Evolutionary conservation across 768 basidiomycete genomes (phyloP).

Genomic region (Phanerodontia chrysosporium): DNA sequence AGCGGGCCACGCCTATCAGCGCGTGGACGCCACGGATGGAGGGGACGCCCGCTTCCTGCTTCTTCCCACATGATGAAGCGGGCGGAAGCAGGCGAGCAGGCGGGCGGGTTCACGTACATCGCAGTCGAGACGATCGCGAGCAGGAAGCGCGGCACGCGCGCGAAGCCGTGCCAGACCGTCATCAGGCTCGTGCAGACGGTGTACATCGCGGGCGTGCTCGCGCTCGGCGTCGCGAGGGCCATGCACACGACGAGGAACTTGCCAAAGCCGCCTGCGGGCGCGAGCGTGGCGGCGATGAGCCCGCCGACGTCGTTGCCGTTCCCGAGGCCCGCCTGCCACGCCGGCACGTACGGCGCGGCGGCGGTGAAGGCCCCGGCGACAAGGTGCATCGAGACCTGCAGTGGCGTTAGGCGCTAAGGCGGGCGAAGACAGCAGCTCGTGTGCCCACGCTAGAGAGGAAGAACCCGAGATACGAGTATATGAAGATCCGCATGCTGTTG

Average conservation of each 20-base stretch:
- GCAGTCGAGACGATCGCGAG: constrained; percentile 41
- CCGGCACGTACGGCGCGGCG: constrained; percentile 34
- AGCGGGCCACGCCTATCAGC: neutral
- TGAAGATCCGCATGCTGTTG: constrained; percentile 35
- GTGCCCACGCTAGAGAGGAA: constrained; percentile 35
- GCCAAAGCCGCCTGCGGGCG: constrained; percentile 36
- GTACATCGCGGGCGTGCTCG: constrained; percentile 58
- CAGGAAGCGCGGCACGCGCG: constrained; percentile 40
- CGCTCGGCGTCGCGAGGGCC: constrained; percentile 46
- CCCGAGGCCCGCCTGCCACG: constrained; percentile 37
- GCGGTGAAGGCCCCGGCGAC: constrained; percentile 45
- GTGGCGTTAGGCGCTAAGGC: neutral
- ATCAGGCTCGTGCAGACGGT: constrained; percentile 45
- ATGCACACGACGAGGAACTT: constrained; percentile 43
- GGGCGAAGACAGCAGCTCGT: neutral
- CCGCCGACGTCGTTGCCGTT: constrained; percentile 41
- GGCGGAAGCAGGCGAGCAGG: too few relatives aligned
- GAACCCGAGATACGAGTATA: constrained; percentile 45
- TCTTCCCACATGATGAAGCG: neutral
- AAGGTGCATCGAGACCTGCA: constrained; percentile 36
- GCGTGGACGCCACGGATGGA: neutral
- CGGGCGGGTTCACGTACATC: constrained; percentile 29
- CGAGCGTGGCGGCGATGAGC: constrained; percentile 37
- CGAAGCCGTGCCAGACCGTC: constrained; percentile 31
- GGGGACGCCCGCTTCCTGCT: neutral